Evolutionary conservation across 495 filamentous ascomycete species (phyloP).

Genomic region (Zalerion maritima): DNA sequence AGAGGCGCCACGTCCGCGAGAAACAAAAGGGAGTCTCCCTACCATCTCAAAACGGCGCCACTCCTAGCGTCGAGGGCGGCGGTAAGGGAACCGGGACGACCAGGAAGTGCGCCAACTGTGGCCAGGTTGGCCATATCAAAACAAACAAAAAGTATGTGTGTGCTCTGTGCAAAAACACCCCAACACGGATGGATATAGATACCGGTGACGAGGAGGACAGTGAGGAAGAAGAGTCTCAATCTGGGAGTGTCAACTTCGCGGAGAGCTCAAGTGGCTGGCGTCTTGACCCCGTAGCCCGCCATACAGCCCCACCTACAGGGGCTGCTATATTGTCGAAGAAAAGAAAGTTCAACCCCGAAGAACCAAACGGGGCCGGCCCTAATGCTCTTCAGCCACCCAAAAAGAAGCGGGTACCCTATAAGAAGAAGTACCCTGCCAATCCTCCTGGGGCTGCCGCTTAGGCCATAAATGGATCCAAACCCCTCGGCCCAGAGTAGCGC

Average conservation of each 20-base stretch:
- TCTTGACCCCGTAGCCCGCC: too few relatives aligned
- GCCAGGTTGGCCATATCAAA: constrained; percentile 91
- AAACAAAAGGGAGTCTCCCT: constrained; percentile 63
- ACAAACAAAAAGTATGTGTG: constrained; percentile 95
- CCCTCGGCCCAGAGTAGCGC: too few relatives aligned
- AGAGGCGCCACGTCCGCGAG: constrained; percentile 79
- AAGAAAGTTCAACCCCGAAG: too few relatives aligned
- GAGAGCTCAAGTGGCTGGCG: too few relatives aligned
- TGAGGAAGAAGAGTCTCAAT: not conserved
- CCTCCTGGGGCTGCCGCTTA: too few relatives aligned
- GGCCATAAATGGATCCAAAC: too few relatives aligned
- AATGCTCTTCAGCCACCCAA: too few relatives aligned
- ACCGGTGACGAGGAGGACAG: not conserved
- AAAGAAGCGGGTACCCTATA: too few relatives aligned
- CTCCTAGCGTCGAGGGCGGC: constrained; percentile 26
- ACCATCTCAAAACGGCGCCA: constrained; percentile 24
- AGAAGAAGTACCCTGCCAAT: too few relatives aligned
- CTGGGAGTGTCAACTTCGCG: not conserved
- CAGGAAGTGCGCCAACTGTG: constrained; percentile 93
- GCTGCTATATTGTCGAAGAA: too few relatives aligned
- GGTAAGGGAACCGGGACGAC: constrained; percentile 51
- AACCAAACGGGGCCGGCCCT: too few relatives aligned
- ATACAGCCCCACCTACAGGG: too few relatives aligned
- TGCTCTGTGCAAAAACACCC: not conserved
- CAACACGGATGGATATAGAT: constrained; percentile 1